Base-by-base conservation (phyloP, 2,329 filamentous ascomycete genomes). In the Rachicladosporium sp. region DNA sequence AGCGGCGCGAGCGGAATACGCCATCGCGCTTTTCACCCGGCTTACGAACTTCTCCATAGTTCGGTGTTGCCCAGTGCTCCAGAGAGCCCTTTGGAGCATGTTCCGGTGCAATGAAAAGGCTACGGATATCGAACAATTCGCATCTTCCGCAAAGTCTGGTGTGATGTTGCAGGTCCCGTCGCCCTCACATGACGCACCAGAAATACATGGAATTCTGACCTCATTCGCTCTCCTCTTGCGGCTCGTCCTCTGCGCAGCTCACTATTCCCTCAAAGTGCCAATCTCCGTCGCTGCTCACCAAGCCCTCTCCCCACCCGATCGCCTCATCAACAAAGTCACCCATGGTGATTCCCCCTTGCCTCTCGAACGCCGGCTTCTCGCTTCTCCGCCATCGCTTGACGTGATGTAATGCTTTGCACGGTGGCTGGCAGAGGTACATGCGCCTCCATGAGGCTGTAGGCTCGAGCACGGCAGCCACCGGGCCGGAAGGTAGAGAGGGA, bases 221-320 rank as follows among this genome's bases (percentile, higher is more conserved):
- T 19, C 15, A 19, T 19, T 19, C 15, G 15, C 15, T 19, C 15
- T 19, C 15, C 15, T 19, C 15, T 19, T 19, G 15, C 15, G 15
- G 15, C 15, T 19, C 15, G 15, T 19, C 15, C 15, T 19, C 15
- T 19, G 15, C 15, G 15, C 15, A 19, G 15, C 38, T 35, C 11
- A 41, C 34, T 6, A 34, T 53, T 6, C 57, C 57, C 38, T 59
- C 57, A 40, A 60, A 58, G 41, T 60, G 57, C 57, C 57, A 60
- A 40, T 59, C 56, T 3, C 48, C 38, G 46, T 59, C 57, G 27
- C 46, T 52, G 6, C 46, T 49, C 32, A 58, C 51, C 29, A 51
- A 59, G 27, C 50, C 48, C 32, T 48, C 38, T 37, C 56, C 55
- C 56, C 57, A 60, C 21, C 46, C 43, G 19, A 46, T 50, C 10